Evolutionary conservation across 768 basidiomycete species (phyloP), one percentile per base, ranked within the genome.

Genomic region (Tricholoma terreum): DNA sequence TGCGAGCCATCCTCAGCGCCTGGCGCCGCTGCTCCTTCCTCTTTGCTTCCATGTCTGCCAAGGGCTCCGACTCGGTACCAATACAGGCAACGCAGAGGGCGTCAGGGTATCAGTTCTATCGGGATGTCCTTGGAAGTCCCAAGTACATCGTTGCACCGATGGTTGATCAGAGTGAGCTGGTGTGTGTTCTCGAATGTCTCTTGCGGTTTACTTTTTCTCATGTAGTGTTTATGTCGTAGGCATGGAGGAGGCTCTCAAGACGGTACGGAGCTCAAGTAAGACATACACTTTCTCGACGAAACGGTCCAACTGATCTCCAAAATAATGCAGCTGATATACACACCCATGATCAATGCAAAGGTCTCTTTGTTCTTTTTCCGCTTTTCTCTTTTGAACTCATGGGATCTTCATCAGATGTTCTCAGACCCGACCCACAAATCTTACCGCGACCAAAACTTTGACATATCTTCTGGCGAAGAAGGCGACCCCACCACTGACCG

Each of bases 261-360:
- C 76, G 85, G 56, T 91, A 94, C 67, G 92, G 92, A 27, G 89
- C 87, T 30, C 84, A 93, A 72, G 90, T 67, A 11, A 40, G 51
- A 34, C 33, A 31, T 15, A 3, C 21, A 30, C 15, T 8, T 58
- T 34, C 4, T 50, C 11, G 33, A 40, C n/a, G 22, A 27, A 36
- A 21, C 5, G 43, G 15, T 24, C 33, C 27, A 34, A n/a, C 17
- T 40, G 9, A 53, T 40, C 45, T 49, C 54, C 52, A 38, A n/a
- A 48, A 48, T 49, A 48, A 48, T 49, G 36, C 65, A 94, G 84
- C 80, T 98, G 19, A 81, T 84, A n/a, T 98, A 97, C 68, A 94
- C 95, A 0, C 97, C 97, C 15, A 99, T 99, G 97, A 97, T 99
- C 65, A 92, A 96, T 60, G 92, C 94, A 58, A 94, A 91, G 75